A percentile compares a stretch with the other conserved stretches of the same genome.
Evolutionary conservation across 1,284 basidiomycete species (phyloP).

Genomic region (Wolfiporia cocos): DNA sequence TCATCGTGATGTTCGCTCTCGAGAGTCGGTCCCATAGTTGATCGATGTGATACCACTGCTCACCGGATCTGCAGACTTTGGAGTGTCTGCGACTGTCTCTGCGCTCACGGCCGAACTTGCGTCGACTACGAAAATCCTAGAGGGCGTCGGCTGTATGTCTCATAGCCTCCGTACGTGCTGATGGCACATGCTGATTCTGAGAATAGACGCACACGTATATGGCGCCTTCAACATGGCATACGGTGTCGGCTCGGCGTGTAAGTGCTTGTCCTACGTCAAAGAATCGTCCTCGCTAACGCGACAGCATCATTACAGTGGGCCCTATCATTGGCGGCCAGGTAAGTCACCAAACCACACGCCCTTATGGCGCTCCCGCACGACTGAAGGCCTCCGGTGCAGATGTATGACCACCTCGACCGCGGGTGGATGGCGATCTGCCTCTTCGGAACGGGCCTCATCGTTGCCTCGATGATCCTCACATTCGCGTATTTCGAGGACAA

Average conservation of each 20-base stretch:
- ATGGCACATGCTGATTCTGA: neutral
- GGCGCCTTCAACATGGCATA: constrained; percentile 66
- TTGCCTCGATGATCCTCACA: constrained; percentile 32
- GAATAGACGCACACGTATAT: constrained; percentile 57
- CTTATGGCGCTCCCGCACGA: neutral
- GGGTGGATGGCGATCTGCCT: constrained; percentile 56
- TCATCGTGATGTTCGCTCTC: constrained; percentile 54
- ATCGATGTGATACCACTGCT: neutral
- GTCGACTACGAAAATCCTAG: constrained; percentile 42
- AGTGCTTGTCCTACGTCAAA: constrained; percentile 12
- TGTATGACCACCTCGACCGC: constrained; percentile 44
- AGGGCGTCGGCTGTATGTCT: constrained; percentile 61
- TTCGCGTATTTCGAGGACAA: constrained; percentile 43
- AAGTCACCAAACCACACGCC: constrained; percentile 6
- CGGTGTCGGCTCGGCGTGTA: constrained; percentile 53
- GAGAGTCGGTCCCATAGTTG: constrained; percentile 37
- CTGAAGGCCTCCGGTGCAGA: constrained; percentile 26
- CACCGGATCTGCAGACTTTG: constrained; percentile 47
- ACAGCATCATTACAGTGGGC: constrained; percentile 50
- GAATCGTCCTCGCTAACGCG: too few relatives aligned
- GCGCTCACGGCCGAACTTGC: constrained; percentile 63
- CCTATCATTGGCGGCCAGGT: constrained; percentile 67
- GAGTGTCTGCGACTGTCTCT: constrained; percentile 48
- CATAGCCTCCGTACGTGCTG: neutral
- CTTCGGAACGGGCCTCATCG: constrained; percentile 37